Evolutionary conservation across 495 filamentous ascomycete genomes (phyloP), one percentile per base, ranked within the genome.

Genomic region (Daldinia decipiens): DNA sequence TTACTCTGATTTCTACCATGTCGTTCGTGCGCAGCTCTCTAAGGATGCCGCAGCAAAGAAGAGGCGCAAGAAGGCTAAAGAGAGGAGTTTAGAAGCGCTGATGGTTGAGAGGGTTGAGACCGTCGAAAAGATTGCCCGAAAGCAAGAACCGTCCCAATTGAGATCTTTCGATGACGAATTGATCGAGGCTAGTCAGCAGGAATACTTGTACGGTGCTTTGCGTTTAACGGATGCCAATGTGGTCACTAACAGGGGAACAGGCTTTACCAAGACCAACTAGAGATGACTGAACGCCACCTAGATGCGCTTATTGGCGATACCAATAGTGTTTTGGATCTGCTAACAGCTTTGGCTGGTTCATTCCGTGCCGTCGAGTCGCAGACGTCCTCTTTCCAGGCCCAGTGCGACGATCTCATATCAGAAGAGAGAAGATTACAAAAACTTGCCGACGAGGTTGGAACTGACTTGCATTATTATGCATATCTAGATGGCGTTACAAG

Each of bases 401-500:
- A 95, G 79, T 98, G 95, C 77, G 92, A 97, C 73, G 92, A 92
- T 15, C 80, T 98, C 1, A 78, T 97, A 26, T 80, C 87, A 3
- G 92, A 96, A 54, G 91, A 98, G 76, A 88, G 86, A 67, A 88
- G 91, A 13, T 84, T 97, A 24, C 87, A 90, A 55, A 84, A 85
- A 36, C 82, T 98, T 39, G 92, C 93, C 1, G 89, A 94, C 68
- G 89, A 91, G 31, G 91, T 99, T 51, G 90, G 91, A 6, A 87
- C 90, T 29, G 96, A 97, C 68, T 84, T 97, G 5, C 89, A 93
- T 68, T 97, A 97, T 76, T 99, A 98, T 76, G 87, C 89, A 21
- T 96, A 95, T 76, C 85, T 98, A 21, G 95, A 98, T 64, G 94
- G 91, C 55, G 92, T 95, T 54, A 97, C 94, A 11, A 87, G 93